Evolutionary conservation across 2,329 filamentous ascomycete species (phyloP).

Genomic region (Cyphellophora attinorum): DNA sequence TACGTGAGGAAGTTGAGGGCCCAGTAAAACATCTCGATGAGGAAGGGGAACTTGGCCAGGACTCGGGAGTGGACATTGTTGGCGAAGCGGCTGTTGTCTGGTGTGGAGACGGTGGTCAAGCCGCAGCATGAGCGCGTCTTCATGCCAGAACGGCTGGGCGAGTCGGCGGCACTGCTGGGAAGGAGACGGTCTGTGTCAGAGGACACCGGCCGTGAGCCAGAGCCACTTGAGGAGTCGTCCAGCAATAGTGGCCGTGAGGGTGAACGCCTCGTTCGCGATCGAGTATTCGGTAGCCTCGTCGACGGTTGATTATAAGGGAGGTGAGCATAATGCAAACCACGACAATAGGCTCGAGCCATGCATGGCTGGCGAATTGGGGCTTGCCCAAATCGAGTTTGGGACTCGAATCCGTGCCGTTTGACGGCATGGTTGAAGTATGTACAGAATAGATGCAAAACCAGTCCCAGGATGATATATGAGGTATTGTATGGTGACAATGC

Average conservation of each 20-base stretch:
- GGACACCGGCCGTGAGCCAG: constrained; percentile 8
- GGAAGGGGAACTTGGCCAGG: constrained; percentile 58
- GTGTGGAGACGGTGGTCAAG: constrained; percentile 39
- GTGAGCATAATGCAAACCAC: constrained; percentile 41
- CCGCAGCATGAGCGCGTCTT: constrained; percentile 45
- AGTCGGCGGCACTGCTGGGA: constrained; percentile 23
- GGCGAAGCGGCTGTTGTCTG: constrained; percentile 53
- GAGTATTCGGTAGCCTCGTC: constrained; percentile 34
- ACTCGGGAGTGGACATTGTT: constrained; percentile 52
- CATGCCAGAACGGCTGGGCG: constrained; percentile 29
- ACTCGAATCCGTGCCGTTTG: constrained; percentile 4
- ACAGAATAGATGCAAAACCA: no score
- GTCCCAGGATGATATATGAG: no score
- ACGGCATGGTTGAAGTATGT: no score
- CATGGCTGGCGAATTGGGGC: constrained; percentile 26
- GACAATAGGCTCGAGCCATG: constrained; percentile 27
- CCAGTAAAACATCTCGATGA: constrained; percentile 70
- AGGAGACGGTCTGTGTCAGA: constrained; percentile 25
- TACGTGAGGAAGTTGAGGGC: constrained; percentile 57
- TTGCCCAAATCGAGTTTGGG: constrained; percentile 23
- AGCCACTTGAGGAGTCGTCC: constrained; percentile 1
- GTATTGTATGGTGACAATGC: no score
- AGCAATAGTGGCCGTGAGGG: constrained; percentile 11
- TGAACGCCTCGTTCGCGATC: constrained; percentile 17
- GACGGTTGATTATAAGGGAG: constrained; percentile 39